Conservation (phyloP, 768 basidiomycete species). For the Leccinum subtestaceum region DNA sequence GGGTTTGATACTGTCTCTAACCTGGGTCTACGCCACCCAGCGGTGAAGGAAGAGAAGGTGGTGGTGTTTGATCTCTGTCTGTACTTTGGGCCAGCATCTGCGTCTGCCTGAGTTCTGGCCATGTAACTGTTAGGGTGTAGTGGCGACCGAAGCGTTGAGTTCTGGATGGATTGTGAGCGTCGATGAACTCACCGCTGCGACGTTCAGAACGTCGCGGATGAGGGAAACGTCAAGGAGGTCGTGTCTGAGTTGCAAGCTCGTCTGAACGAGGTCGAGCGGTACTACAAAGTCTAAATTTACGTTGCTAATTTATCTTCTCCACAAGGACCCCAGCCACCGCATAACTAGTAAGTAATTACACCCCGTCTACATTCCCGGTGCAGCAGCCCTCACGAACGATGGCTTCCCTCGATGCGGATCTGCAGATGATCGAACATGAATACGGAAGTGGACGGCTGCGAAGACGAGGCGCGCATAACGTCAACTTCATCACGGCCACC, state of each 20-base stretch:
- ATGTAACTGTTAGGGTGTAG: constrained; percentile 20
- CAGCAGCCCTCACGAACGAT: constrained; percentile 12
- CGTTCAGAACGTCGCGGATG: constrained; percentile 11
- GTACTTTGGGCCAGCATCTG: constrained; percentile 29
- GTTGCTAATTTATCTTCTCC: constrained; percentile 20
- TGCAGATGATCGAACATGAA: constrained; percentile 27
- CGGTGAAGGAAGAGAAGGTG: constrained; percentile 37
- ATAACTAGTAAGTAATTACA: constrained; percentile 6
- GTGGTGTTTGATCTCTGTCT: constrained; percentile 45
- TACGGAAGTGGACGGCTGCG: constrained; percentile 30
- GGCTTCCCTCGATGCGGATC: constrained; percentile 27
- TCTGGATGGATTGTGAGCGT: neutral
- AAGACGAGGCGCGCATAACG: constrained; percentile 12
- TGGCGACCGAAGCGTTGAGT: constrained; percentile 8
- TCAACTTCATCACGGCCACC: constrained; percentile 10
- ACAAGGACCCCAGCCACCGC: constrained; percentile 21
- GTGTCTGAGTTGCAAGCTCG: constrained; percentile 9
- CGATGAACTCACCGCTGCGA: constrained; percentile 6
- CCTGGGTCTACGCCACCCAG: constrained; percentile 38
- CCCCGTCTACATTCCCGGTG: no score
- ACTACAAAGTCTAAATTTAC: constrained; percentile 15
- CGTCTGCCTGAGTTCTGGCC: constrained; percentile 33
- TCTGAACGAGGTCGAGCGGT: neutral
- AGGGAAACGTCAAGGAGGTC: constrained; percentile 14
- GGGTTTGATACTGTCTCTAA: constrained; percentile 30